phyloP scores from a whole-genome alignment of 106 monocot species.

The Dioscorea zingiberensis region DNA sequence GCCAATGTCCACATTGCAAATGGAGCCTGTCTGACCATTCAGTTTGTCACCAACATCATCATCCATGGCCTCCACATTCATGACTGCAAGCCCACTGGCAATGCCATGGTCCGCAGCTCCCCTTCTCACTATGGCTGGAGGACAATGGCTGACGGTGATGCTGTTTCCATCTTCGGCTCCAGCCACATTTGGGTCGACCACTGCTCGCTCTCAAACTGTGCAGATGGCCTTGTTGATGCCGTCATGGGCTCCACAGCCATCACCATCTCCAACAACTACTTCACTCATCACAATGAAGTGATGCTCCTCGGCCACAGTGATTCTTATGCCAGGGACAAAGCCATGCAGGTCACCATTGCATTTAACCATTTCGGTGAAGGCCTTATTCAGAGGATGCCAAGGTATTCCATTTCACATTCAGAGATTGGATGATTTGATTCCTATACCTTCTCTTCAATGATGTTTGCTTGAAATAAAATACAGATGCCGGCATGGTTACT shows the following conservation, averaged over 20 bases:
- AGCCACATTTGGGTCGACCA: conserved; percentile 68
- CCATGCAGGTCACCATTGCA: conserved; percentile 65
- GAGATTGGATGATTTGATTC: no score
- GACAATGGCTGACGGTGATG: conserved; percentile 60
- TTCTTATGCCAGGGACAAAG: conserved; percentile 47
- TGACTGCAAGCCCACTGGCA: conserved; percentile 63
- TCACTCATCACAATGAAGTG: conserved; percentile 62
- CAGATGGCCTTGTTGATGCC: conserved; percentile 59
- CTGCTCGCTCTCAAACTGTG: conserved; percentile 59
- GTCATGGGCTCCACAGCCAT: conserved; percentile 62
- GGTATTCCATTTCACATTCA: no score
- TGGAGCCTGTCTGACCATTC: conserved; percentile 56
- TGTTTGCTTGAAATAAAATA: no score
- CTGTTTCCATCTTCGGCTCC: conserved; percentile 44
- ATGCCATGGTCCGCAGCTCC: conserved; percentile 64
- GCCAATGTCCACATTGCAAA: conserved; percentile 54
- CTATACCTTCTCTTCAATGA: no score
- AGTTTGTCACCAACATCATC: conserved; percentile 53
- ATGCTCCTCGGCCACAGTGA: conserved; percentile 63
- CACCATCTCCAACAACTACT: conserved; percentile 59
- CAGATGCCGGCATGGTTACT: conserved; percentile 53
- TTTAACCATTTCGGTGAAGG: conserved; percentile 71
- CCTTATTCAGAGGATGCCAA: conserved; percentile 65
- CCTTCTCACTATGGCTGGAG: conserved; percentile 65
- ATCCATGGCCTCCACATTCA: conserved; percentile 58